Base-by-base conservation (phyloP, 306 rosid species). In the Macrotyloma uniflorum region DNA sequence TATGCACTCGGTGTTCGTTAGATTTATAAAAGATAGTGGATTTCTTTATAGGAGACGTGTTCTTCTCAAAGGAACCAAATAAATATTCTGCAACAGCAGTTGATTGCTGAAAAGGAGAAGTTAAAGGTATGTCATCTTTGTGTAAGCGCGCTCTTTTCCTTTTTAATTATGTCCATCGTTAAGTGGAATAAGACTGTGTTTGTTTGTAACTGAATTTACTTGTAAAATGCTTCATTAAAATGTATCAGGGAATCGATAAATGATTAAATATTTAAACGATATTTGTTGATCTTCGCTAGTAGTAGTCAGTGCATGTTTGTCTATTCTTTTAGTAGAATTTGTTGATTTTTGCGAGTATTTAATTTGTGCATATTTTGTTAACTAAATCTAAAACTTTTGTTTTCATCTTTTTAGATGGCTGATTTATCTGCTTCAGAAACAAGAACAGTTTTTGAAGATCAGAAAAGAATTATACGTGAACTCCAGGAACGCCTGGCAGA, bases 61-160 rank as follows among this genome's bases (percentile, higher is more conserved):
- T 87, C 93, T 57, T 93, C 94, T 59, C 98, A 89, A 59, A 86
- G 66, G 82, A 84, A 87, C 86, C 87, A 86, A 70, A 83, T 95
- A 62, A 68, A 61, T 19, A 55, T 70, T 7, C 66, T 95, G 70
- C 88, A 87, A 83, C 89, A 85, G 24, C 93, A 93, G 30, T 76
- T 87, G 57, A 64, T 71, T 50, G 80, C 92, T 63, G 95, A 95
- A 40, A 90, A 68, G 76, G 97, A 93, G 79, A 91, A 90, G 80
- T 71, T 86, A 49, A 85, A 91, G 93, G 98, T 89, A 81, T 66
- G 11, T 35, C 14, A 36, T 49, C n/a, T 54, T n/a, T 11, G 12
- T 70, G 26, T 16, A 36, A 2, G 7, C 2, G 19, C 3, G 6
- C 50, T 23, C 43, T 20, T 47, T 13, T 3, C 35, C 35, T 63